These are phyloP conservation scores for Oxytropis ochrocephala DNA, from an alignment of 306 rosid genomes.

Conservation along the genomic window DNA sequence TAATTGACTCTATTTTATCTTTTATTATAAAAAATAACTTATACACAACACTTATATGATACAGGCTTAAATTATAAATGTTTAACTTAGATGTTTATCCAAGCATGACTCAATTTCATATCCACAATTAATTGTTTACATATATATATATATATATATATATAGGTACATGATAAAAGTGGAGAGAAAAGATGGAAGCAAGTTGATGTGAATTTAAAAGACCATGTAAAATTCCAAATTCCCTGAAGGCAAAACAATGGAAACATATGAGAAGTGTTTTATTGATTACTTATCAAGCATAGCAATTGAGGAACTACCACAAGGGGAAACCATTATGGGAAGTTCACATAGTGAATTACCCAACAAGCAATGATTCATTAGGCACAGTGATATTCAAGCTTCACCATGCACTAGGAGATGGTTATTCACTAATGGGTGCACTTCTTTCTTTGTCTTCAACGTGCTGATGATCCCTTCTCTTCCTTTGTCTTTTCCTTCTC, in stretches of 20 bases:
- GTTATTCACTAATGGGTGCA: slow-evolving; percentile 55
- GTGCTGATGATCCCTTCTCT: slow-evolving; percentile 48
- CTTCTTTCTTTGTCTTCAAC: slow-evolving; percentile 47
- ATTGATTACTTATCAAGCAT: slow-evolving; percentile 34
- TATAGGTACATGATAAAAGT: slow-evolving; percentile 22
- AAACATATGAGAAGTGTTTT: slow-evolving; percentile 25
- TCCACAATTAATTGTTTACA: not conserved
- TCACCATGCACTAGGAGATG: slow-evolving; percentile 72
- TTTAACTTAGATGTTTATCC: too few species aligned
- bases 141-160: not conserved
- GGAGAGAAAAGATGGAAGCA: slow-evolving; percentile 48
- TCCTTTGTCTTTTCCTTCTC: slow-evolving; percentile 51
- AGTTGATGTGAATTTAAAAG: slow-evolving; percentile 38
- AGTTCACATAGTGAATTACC: slow-evolving; percentile 42
- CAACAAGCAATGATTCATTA: slow-evolving; percentile 29
- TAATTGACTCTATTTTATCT: too few species aligned
- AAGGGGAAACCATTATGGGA: slow-evolving; percentile 47
- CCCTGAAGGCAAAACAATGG: slow-evolving; percentile 5
- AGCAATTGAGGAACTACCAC: slow-evolving; percentile 24
- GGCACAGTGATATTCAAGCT: slow-evolving; percentile 35
- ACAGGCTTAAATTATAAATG: too few species aligned
- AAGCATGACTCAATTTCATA: too few species aligned
- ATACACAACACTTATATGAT: too few species aligned
- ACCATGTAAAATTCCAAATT: slow-evolving; percentile 37
- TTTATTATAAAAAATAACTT: too few species aligned